Percentiles rank a stretch among this genome's conserved stretches.
These are phyloP conservation scores for Heliocybe sulcata DNA, from an alignment of 1,284 basidiomycete species.

Conservation along the genomic window DNA sequence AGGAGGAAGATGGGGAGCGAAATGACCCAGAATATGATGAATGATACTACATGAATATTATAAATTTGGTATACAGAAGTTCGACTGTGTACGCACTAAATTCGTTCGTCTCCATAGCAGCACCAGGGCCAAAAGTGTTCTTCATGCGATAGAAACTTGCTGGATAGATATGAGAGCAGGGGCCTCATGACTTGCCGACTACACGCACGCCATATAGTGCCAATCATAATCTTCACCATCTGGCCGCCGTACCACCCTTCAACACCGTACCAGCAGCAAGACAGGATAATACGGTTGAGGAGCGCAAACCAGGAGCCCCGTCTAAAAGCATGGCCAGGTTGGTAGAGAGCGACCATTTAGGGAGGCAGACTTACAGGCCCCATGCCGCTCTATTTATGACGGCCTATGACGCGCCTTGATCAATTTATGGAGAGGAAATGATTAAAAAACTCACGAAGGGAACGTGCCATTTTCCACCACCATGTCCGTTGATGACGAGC, in stretches of 20 bases:
- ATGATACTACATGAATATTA: slow-evolving; percentile 14
- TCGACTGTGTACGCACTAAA: slow-evolving; percentile 16
- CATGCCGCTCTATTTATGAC: slow-evolving; percentile 20
- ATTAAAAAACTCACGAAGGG: slow-evolving; percentile 23
- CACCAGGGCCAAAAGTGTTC: slow-evolving; percentile 20
- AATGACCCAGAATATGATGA: slow-evolving; percentile 20
- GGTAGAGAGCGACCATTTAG: neutral
- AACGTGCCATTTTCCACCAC: slow-evolving; percentile 24
- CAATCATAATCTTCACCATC: slow-evolving; percentile 26
- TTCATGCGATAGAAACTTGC: slow-evolving; percentile 25
- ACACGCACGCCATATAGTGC: slow-evolving; percentile 24
- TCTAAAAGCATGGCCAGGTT: slow-evolving; percentile 8
- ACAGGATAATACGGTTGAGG: slow-evolving; percentile 21
- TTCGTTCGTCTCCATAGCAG: slow-evolving; percentile 24
- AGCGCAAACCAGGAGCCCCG: slow-evolving; percentile 21
- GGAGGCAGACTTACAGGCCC: slow-evolving; percentile 17
- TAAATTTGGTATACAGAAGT: neutral
- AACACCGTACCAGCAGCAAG: slow-evolving; percentile 23
- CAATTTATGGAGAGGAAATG: too few species aligned
- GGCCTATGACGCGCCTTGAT: slow-evolving; percentile 13
- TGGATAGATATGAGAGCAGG: slow-evolving; percentile 5
- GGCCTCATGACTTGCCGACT: neutral
- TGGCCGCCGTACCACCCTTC: slow-evolving; percentile 24
- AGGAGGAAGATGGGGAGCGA: slow-evolving; percentile 19
- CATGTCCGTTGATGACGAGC: slow-evolving; percentile 19